Evolutionary conservation across 1,284 basidiomycete species (phyloP).

Genomic region (Cryptococcus sp.): DNA sequence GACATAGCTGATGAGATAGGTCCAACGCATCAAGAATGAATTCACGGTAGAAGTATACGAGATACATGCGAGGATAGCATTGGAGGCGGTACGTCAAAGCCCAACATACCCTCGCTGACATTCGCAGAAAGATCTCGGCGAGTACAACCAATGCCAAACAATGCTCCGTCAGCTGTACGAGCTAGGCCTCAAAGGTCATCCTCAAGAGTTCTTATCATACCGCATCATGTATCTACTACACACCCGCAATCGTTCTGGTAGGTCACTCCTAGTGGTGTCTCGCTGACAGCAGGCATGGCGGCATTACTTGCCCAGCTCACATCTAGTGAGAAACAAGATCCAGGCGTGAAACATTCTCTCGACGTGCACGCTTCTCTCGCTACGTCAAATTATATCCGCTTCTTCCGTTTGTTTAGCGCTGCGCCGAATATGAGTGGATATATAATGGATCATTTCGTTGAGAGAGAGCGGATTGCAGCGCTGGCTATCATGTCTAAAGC

Average conservation of each 20-base stretch:
- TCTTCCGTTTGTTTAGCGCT: slow-evolving; percentile 80
- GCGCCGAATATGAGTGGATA: slow-evolving; percentile 98
- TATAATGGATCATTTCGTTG: slow-evolving; percentile 98
- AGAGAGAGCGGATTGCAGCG: slow-evolving; percentile 84
- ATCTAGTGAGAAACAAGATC: slow-evolving; percentile 75
- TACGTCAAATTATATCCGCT: slow-evolving; percentile 88
- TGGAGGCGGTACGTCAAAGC: slow-evolving; percentile 73
- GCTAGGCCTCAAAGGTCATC: slow-evolving; percentile 83
- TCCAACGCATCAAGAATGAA: slow-evolving; percentile 99
- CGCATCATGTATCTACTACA: slow-evolving; percentile 94
- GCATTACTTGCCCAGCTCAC: slow-evolving; percentile 94
- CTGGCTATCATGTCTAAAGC: slow-evolving; percentile 88
- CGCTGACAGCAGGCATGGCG: slow-evolving; percentile 74
- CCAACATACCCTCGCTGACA: not conserved
- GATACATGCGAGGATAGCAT: slow-evolving; percentile 94
- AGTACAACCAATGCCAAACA: slow-evolving; percentile 98
- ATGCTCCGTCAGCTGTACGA: slow-evolving; percentile 89
- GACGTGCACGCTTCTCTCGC: slow-evolving; percentile 82
- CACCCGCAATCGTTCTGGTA: slow-evolving; percentile 90
- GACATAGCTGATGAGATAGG: slow-evolving; percentile 58
- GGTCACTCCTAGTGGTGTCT: slow-evolving; percentile 33
- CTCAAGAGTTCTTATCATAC: slow-evolving; percentile 95
- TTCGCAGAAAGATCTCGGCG: slow-evolving; percentile 86
- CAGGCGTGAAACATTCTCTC: slow-evolving; percentile 84
- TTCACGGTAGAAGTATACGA: slow-evolving; percentile 98